Conservation (phyloP, 805 yeast genomes). For the Blastobotrys terrestris region DNA sequence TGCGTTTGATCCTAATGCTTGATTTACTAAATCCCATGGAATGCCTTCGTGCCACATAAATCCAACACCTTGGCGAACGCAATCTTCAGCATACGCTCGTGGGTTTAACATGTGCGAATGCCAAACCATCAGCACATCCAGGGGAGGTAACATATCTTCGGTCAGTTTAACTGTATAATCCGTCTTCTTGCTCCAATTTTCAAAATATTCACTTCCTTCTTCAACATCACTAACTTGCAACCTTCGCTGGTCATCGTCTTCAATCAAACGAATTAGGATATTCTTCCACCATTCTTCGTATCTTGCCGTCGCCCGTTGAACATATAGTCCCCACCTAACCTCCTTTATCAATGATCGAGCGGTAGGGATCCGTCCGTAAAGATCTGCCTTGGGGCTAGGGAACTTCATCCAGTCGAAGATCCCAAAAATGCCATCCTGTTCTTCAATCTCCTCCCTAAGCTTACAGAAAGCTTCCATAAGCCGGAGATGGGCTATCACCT, state of each 20-base stretch:
- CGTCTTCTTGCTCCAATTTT: background rate
- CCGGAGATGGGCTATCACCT: slow-evolving; percentile 3
- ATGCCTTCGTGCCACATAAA: background rate
- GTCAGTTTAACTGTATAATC: background rate
- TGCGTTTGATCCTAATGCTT: background rate
- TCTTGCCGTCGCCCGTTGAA: slow-evolving; percentile 12
- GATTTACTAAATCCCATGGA: slow-evolving; percentile 10
- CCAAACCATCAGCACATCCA: slow-evolving; percentile 24
- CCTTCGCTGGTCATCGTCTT: background rate
- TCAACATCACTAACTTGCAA: background rate
- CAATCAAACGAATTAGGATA: background rate
- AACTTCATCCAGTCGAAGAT: background rate
- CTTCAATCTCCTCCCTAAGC: slow-evolving; percentile 6
- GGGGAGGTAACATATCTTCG: slow-evolving; percentile 12
- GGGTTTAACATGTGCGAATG: slow-evolving; percentile 22
- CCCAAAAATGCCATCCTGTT: slow-evolving; percentile 13
- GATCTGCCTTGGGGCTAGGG: background rate
- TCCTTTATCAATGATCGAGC: slow-evolving; percentile 1
- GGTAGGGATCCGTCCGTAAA: background rate
- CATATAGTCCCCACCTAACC: slow-evolving; percentile 13
- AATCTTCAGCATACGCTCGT: slow-evolving; percentile 17
- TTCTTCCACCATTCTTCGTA: slow-evolving; percentile 15
- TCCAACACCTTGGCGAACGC: slow-evolving; percentile 10
- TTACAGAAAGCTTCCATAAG: slow-evolving; percentile 12
- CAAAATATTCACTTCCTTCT: background rate